Evolutionary conservation across 306 rosid species (phyloP).

Genomic region (Aeschynomene evenia): DNA sequence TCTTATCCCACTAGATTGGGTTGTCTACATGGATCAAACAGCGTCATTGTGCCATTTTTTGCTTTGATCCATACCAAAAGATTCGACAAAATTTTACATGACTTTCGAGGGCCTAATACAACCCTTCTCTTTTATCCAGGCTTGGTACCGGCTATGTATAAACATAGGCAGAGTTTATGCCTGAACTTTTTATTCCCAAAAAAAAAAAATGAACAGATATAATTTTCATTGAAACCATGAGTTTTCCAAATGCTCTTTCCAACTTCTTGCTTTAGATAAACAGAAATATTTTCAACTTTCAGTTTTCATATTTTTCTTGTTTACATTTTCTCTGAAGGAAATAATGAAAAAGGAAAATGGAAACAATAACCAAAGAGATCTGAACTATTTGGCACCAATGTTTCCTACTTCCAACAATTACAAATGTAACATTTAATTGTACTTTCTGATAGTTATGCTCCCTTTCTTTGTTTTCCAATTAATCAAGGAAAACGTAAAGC

Average conservation of each 20-base stretch:
- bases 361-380: neutral
- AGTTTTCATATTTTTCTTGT: no score
- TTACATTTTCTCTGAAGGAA: no score
- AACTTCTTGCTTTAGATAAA: neutral
- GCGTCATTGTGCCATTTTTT: no score
- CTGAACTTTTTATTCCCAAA: neutral
- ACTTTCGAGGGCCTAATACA: no score
- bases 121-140: no score
- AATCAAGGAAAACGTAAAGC: conserved; percentile 77
- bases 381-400: neutral
- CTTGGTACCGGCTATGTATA: no score
- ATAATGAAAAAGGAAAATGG: no score
- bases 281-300: neutral
- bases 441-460: neutral
- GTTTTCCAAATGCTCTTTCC: neutral
- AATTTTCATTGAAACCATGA: neutral
- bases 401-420: neutral
- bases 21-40: no score
- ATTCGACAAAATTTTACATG: no score
- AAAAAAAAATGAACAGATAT: neutral
- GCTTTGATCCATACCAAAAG: no score
- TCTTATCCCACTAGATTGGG: no score
- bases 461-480: neutral
- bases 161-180: no score
- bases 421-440: neutral